A percentile compares a stretch with the other conserved stretches of the same genome.
phyloP scores from a whole-genome alignment of 1,284 basidiomycete species.

The Cryptococcus amylolentus region DNA sequence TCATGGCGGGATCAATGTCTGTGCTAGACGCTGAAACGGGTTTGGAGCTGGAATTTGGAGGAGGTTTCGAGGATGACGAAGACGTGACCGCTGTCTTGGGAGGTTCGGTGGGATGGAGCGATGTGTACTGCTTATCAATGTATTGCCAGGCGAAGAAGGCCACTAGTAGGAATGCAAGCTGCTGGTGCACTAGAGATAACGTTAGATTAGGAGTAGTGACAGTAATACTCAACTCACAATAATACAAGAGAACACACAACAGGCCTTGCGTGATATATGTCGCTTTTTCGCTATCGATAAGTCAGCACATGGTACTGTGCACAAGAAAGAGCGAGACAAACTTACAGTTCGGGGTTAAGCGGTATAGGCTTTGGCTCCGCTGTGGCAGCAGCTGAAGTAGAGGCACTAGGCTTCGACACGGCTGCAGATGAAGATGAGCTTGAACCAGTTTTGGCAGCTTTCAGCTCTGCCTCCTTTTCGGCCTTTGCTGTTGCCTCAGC shows the following conservation, averaged over 20 bases:
- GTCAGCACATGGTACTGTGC: conserved; percentile 1
- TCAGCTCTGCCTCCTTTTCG: conserved; percentile 8
- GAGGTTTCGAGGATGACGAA: not conserved
- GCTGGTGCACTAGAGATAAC: conserved; percentile 15
- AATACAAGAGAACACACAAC: conserved; percentile 24
- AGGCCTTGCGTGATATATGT: conserved; percentile 25
- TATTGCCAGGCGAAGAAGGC: conserved; percentile 22
- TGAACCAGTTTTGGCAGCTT: not conserved
- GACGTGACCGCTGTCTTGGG: not conserved
- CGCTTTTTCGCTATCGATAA: conserved; percentile 22
- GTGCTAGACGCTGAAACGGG: not conserved
- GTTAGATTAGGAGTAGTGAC: not conserved
- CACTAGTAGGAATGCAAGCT: conserved; percentile 20
- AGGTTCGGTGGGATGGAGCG: not conserved
- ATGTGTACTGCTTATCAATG: conserved; percentile 5
- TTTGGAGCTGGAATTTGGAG: not conserved
- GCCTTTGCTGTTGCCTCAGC: conserved; percentile 15
- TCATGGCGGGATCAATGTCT: conserved; percentile 1
- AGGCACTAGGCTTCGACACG: not conserved
- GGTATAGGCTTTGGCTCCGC: not conserved
- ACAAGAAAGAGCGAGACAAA: not conserved
- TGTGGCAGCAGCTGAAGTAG: not conserved
- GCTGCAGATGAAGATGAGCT: not conserved
- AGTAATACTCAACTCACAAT: conserved; percentile 13
- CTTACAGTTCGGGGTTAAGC: conserved; percentile 26